Conservation (phyloP, 1,284 basidiomycete species). For the Marasmius tenuissimus region DNA sequence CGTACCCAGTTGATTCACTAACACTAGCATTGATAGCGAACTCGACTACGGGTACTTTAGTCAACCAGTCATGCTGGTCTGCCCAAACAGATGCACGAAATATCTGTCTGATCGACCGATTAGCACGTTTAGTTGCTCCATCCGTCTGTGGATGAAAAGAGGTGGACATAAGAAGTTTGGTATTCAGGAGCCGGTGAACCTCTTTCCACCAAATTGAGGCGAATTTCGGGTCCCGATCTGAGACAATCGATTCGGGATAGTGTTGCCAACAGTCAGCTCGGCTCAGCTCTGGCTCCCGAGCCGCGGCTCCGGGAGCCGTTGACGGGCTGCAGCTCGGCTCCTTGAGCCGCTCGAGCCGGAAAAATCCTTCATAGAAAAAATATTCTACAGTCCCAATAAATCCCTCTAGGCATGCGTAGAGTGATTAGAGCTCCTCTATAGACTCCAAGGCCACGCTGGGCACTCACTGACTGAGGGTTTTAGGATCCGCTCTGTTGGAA, state of each 20-base stretch:
- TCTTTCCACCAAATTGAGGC: constrained; percentile 26
- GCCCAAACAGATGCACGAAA: constrained; percentile 23
- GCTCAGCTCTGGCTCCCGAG: too few species aligned
- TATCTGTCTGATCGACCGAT: constrained; percentile 24
- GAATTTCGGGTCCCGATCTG: constrained; percentile 25
- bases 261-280: too few species aligned
- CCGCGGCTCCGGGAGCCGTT: too few species aligned
- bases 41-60: constrained; percentile 28
- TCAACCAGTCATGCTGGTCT: constrained; percentile 34
- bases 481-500: too few species aligned
- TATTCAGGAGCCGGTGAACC: constrained; percentile 23
- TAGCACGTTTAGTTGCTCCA: constrained; percentile 22
- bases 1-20: constrained; percentile 29
- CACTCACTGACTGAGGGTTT: too few species aligned
- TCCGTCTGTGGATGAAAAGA: neutral
- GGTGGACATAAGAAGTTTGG: constrained; percentile 6
- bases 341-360: too few species aligned
- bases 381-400: too few species aligned
- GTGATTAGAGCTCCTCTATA: too few species aligned
- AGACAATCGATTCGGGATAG: constrained; percentile 22
- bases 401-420: too few species aligned
- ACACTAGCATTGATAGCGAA: constrained; percentile 9
- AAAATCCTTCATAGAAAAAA: too few species aligned
- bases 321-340: too few species aligned
- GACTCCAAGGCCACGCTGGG: too few species aligned